Evolutionary conservation across 2,329 filamentous ascomycete species (phyloP).

Genomic region (Albophoma yamanashiensis): DNA sequence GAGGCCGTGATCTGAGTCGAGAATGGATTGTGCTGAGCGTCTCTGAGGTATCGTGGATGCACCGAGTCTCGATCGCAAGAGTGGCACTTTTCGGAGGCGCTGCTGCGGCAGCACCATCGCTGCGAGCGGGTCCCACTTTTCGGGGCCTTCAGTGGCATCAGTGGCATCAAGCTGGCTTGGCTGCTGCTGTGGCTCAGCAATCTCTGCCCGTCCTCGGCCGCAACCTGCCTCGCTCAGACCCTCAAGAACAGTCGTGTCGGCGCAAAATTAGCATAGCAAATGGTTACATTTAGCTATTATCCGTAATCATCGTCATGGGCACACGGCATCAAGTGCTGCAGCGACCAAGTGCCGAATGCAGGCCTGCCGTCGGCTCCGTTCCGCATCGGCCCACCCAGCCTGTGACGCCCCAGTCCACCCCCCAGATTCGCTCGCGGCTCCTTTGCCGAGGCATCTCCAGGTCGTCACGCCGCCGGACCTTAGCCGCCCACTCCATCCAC

Average conservation of each 20-base stretch:
- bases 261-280: no score
- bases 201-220: no score
- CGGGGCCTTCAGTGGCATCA: background rate
- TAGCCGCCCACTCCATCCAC: constrained; percentile 1
- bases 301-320: no score
- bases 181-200: no score
- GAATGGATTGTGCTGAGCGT: background rate
- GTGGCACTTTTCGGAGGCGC: background rate
- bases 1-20: background rate
- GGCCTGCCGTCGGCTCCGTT: background rate
- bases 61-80: background rate
- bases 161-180: background rate
- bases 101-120: background rate
- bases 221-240: no score
- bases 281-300: no score
- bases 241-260: no score
- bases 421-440: background rate
- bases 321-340: no score
- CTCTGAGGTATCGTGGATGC: background rate
- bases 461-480: constrained; percentile 3
- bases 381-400: background rate
- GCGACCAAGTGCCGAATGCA: background rate
- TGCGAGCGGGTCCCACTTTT: background rate
- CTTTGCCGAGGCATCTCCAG: constrained; percentile 4
- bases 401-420: background rate